Base-by-base conservation (phyloP, 2,329 filamentous ascomycete genomes). In the Clarireedia paspali region DNA sequence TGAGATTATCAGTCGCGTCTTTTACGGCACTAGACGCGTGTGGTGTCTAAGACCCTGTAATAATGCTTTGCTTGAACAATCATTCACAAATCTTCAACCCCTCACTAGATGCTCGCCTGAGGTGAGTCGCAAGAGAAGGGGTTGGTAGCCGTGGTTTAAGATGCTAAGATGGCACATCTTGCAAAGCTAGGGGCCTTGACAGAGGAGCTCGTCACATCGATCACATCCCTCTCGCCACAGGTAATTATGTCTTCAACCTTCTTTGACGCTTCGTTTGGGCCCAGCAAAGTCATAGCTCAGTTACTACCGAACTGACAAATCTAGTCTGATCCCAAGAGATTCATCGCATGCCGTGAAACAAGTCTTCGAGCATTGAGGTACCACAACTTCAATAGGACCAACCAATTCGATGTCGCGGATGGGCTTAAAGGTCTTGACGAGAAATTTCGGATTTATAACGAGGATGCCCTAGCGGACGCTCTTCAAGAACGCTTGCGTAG, bases 401-500 rank as follows among this genome's bases (percentile, higher is more conserved):
- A 92, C 65, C 87, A 89, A 62, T 91, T 91, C 66, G 83, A 88
- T 46, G 81, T 91, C 20, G 74, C 79, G 40, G 78, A 78, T 39
- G 78, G 77, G 38, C 75, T 92, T 2, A 75, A 82, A 49, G 88
- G 88, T 1, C 75, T 96, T 2, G 85, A 91, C 62, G 94, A 97
- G 73, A 91, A 92, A 64, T 94, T 96, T 64, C 81, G 84, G 34
- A 79, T 97, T 53, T 78, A 89, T 48, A 85, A 88, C 66, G 83
- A 88, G 59, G 91, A 96, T 64, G 83, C 82, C 40, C 74, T 96
- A 26, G 89, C 90, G 12, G 84, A 91, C 67, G 84, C 83, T 5
- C 73, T 91, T 38, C 73, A 75, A 40, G 66, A 69, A 45, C 78
- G 87, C 38, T 70, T 90, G 14, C 72, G 78, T 40, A 80, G 84